Evolutionary conservation across 148 eudicot species (phyloP).

Genomic region (Rhododendron williamsianum): DNA sequence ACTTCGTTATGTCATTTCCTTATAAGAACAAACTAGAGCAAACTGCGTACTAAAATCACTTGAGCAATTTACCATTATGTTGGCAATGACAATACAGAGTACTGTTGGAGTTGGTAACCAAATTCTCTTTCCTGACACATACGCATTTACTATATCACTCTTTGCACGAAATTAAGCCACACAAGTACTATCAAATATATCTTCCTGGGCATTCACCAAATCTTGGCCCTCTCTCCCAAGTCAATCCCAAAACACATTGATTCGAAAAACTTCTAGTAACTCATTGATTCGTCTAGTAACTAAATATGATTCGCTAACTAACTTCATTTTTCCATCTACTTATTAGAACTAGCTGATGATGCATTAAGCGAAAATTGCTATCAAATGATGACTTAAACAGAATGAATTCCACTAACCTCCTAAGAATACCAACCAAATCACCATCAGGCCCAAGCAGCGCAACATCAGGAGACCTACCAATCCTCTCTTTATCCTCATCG

Average conservation of each 20-base stretch:
- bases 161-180: not conserved
- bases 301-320: not conserved
- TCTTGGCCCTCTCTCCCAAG: not conserved
- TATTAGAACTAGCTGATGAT: not conserved
- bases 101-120: not conserved
- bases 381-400: not conserved
- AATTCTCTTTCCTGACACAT: not conserved
- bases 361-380: not conserved
- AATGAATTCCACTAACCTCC: constrained; percentile 39
- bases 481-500: constrained; percentile 47
- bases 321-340: not conserved
- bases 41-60: not conserved
- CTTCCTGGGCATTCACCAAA: not conserved
- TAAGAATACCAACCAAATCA: constrained; percentile 59
- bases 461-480: constrained; percentile 53
- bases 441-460: constrained; percentile 56
- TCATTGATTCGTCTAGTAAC: not conserved
- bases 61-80: not conserved
- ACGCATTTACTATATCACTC: not conserved
- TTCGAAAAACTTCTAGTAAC: too few relatives aligned
- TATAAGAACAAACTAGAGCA: not conserved
- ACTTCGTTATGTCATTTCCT: not conserved
- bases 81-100: not conserved
- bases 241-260: not conserved
- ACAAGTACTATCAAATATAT: not conserved